These are phyloP conservation scores for Osmanthus fragrans DNA, from an alignment of 257 asterid species.

Conservation along the genomic window DNA sequence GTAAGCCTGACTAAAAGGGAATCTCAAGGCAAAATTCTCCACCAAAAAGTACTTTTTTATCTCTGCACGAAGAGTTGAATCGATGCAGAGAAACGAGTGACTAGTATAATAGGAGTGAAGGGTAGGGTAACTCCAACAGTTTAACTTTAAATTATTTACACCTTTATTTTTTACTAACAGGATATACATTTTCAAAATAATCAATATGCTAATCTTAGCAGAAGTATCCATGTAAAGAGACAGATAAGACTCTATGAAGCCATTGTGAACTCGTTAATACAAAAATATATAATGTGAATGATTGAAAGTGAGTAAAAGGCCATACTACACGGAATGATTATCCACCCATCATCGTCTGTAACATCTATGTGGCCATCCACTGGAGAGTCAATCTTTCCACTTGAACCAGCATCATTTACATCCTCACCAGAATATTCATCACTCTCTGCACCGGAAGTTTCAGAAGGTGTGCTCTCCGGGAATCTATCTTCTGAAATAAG, in stretches of 20 bases:
- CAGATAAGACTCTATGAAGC: conserved; percentile 4
- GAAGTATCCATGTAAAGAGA: background rate
- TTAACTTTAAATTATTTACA: background rate
- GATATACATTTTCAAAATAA: background rate
- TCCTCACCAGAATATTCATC: conserved; percentile 46
- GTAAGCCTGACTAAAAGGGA: background rate
- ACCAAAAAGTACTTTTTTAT: background rate
- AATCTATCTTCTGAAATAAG: conserved; percentile 62
- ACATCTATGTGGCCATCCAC: conserved; percentile 72
- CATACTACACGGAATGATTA: conserved; percentile 74
- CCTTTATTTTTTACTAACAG: background rate
- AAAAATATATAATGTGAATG: conserved; percentile 17
- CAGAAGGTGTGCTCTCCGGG: conserved; percentile 37
- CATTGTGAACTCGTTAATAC: conserved; percentile 13
- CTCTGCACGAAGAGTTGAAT: background rate
- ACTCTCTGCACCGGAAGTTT: conserved; percentile 38
- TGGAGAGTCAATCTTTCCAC: conserved; percentile 40
- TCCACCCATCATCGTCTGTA: conserved; percentile 71
- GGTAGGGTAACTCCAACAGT: background rate
- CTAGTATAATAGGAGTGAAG: conserved; percentile 1
- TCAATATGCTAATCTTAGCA: background rate
- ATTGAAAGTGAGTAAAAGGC: conserved; percentile 26
- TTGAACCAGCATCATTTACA: conserved; percentile 38
- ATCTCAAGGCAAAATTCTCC: background rate
- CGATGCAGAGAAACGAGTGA: background rate